Evolutionary conservation across 179 eudicot species (phyloP), one percentile per base, ranked within the genome.

Genomic region (Beta lomatogona): DNA sequence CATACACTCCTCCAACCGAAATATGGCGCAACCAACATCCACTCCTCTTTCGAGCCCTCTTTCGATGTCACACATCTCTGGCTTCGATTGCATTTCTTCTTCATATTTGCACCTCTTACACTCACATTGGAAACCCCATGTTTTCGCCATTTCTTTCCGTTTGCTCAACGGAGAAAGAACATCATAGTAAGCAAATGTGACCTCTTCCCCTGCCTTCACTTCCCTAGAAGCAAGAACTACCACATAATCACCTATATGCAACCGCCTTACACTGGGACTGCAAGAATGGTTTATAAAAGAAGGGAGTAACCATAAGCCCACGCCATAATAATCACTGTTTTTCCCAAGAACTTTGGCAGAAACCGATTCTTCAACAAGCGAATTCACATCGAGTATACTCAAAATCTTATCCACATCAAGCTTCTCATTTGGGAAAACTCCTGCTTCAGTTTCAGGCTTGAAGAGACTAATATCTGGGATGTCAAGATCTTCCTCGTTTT

Each of bases 261-360:
- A 80, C 2, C 97, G 78, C 87, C 95, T 84, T 57, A 89, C 90
- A 78, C 88, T 95, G 3, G 98, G 99, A 41, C 78, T 83, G 77
- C 98, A 93, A 16, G 97, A 94, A 80, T 93, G 99, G 81, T 95
- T 95, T 60, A 95, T 88, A 45, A 93, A 89, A 4, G 93, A 90
- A 18, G 98, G 86, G n/a, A 95, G 84, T 31, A 91, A 9, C 99
- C 99, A 95, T 44, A 95, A 73, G 50, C 99, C 98, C 7, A 95
- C 88, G 2, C 99, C 98, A 87, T 92, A 87, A 77, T 88, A 89
- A 41, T 88, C 91, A 6, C 90, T 87, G 77, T 92, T 90, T 64
- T 81, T 90, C 9, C 99, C 97, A 18, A 92, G 80, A 16, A 91
- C 91, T 77, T 92, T 93, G 4, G 91, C 82, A 3, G 98, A 95